These are phyloP conservation scores for Cocos nucifera DNA, from an alignment of 176 grass and related monocot genomes.

Conservation along the genomic window DNA sequence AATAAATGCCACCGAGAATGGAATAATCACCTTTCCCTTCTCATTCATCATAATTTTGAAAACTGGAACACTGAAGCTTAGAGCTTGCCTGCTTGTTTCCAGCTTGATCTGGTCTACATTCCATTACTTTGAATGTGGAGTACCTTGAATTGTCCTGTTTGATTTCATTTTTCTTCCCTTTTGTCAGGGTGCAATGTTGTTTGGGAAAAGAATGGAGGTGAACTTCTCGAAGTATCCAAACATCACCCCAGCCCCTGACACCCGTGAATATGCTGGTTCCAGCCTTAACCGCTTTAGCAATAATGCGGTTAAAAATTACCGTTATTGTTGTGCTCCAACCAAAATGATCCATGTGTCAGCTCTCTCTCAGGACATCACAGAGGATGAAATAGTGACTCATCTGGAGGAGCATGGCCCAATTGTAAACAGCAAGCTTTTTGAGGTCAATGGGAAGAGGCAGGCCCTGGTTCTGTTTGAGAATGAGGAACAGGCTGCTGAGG, in stretches of 20 bases:
- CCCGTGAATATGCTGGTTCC: constrained; percentile 58
- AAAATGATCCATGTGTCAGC: constrained; percentile 92
- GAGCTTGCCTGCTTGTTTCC: no score
- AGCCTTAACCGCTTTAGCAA: constrained; percentile 73
- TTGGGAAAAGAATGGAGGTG: constrained; percentile 74
- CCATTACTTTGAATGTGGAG: no score
- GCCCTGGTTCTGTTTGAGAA: constrained; percentile 63
- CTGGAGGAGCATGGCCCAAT: constrained; percentile 69
- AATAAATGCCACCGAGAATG: no score
- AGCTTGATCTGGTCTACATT: no score
- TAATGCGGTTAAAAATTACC: constrained; percentile 82
- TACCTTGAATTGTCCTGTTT: background rate
- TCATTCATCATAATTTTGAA: no score
- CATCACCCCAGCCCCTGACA: constrained; percentile 60
- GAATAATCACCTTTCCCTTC: no score
- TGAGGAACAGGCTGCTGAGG: constrained; percentile 68
- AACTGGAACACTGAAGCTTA: no score
- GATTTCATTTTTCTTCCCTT: background rate
- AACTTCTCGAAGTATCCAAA: constrained; percentile 84
- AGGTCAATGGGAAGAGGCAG: constrained; percentile 79
- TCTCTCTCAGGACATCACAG: constrained; percentile 57
- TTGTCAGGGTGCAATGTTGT: constrained; percentile 49
- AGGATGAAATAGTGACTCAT: constrained; percentile 47
- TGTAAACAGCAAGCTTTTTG: constrained; percentile 76
- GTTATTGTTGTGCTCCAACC: constrained; percentile 76